Base-by-base conservation (phyloP, 2,329 filamentous ascomycete species). In the Sclerotinia minor region DNA sequence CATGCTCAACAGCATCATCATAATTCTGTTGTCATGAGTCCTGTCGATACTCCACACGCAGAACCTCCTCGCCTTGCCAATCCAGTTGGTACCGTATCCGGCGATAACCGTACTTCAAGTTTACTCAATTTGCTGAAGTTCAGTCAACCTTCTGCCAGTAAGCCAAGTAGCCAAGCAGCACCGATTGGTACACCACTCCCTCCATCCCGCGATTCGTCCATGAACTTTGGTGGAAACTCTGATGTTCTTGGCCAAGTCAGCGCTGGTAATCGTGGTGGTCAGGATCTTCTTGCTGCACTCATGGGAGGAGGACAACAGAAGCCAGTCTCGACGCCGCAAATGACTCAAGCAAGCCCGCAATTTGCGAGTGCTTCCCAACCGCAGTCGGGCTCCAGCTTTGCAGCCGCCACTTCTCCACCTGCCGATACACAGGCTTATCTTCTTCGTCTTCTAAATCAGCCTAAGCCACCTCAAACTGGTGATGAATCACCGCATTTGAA, bases 391-490 rank as follows among this genome's bases (percentile, higher is more conserved):
- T 65, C 68, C 24, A 70, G 57, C 52, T 76, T 75, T 57, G 69
- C 64, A 50, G 85, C 84, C 79, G 79, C 81, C 35, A 81, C 81
- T 45, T 81, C 85, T 54, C 85, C 87, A 65, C 80, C 85, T 29
- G 84, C 87, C 58, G 89, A 92, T 77, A 92, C 93, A 5, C 91
- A 96, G 78, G 89, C 94, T 71, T 91, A 95, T 76, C 83, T 99
- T 59, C 87, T 98, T 70, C 90, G 92, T 74, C 83, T 98, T 68
- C 85, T 99, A 71, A 95, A 93, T 75, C 89, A 90, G 60, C 88
- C 91, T 64, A 93, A 89, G 79, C 87, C 87, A 17, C 82, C 83
- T 68, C 87, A 89, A 77, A 82, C 80, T 59, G 85, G 57, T 26
- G 44, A 64, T 8, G 66, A 88, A 24, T 65, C 61, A 17, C 63